These are phyloP conservation scores for Brassica cretica DNA, from an alignment of 345 rosid genomes.

Conservation along the genomic window DNA sequence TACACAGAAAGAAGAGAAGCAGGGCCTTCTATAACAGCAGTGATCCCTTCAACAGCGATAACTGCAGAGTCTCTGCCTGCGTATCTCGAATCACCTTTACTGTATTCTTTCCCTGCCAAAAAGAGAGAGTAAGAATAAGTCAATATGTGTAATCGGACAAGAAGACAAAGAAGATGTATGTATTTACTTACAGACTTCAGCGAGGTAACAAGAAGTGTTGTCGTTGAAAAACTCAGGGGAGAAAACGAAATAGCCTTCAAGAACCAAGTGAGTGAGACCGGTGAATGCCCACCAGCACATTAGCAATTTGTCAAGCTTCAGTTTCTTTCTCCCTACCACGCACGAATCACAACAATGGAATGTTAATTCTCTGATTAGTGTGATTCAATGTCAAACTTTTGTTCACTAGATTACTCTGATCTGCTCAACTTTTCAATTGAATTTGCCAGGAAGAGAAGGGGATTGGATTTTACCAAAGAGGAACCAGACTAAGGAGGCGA, in stretches of 20 bases:
- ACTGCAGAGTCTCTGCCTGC: conserved; percentile 72
- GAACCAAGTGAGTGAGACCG: conserved; percentile 77
- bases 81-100: conserved; percentile 97
- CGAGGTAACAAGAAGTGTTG: conserved; percentile 67
- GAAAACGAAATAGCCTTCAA: conserved; percentile 92
- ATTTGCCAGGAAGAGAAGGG: background rate
- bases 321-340: conserved; percentile 40
- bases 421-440: background rate
- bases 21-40: conserved; percentile 87
- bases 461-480: conserved; percentile 55
- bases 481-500: conserved; percentile 63
- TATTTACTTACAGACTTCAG: conserved; percentile 83
- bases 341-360: background rate
- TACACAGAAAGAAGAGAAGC: conserved; percentile 76
- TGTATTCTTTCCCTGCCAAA: conserved; percentile 85
- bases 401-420: background rate
- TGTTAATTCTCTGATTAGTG: background rate
- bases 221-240: conserved; percentile 85
- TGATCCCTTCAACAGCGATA: conserved; percentile 82
- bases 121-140: background rate
- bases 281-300: conserved; percentile 99
- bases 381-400: background rate
- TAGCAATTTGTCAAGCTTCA: conserved; percentile 57
- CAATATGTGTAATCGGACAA: background rate
- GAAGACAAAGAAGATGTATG: background rate